A percentile compares a stretch with the other conserved stretches of the same genome.
These are phyloP conservation scores for Albizia julibrissin DNA, from an alignment of 306 rosid species.

Conservation along the genomic window DNA sequence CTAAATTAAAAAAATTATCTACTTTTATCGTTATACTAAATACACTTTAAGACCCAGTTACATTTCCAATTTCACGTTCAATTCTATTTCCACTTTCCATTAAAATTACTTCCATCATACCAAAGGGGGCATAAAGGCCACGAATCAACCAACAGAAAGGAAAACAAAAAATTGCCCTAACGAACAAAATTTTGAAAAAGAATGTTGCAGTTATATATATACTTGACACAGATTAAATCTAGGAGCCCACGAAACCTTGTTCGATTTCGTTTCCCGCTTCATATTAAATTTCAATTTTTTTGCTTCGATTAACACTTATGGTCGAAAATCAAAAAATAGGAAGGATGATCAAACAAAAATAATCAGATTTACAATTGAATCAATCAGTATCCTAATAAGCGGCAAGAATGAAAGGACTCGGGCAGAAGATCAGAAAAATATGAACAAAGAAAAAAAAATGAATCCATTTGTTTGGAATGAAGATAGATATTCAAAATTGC, in stretches of 20 bases:
- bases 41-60: too few species aligned
- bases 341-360: conserved; percentile 5
- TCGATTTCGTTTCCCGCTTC: conserved; percentile 77
- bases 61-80: too few species aligned
- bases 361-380: conserved; percentile 22
- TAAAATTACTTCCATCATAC: too few species aligned
- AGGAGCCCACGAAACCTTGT: conserved; percentile 71
- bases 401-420: not conserved
- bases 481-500: too few species aligned
- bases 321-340: conserved; percentile 18
- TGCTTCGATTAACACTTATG: conserved; percentile 26
- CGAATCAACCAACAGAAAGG: not conserved
- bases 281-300: conserved; percentile 54
- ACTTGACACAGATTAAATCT: conserved; percentile 76
- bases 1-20: too few species aligned
- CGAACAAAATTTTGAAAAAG: conserved; percentile 34
- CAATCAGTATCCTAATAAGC: conserved; percentile 8
- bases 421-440: conserved; percentile 3
- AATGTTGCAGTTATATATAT: conserved; percentile 41
- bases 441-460: not conserved
- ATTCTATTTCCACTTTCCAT: too few species aligned
- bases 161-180: not conserved
- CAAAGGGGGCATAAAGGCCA: too few species aligned
- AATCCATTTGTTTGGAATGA: not conserved
- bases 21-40: too few species aligned